Evolutionary conservation across 1,139 yeast genomes (phyloP), one percentile per base, ranked within the genome.

Genomic region (Debaryomyces udenii): DNA sequence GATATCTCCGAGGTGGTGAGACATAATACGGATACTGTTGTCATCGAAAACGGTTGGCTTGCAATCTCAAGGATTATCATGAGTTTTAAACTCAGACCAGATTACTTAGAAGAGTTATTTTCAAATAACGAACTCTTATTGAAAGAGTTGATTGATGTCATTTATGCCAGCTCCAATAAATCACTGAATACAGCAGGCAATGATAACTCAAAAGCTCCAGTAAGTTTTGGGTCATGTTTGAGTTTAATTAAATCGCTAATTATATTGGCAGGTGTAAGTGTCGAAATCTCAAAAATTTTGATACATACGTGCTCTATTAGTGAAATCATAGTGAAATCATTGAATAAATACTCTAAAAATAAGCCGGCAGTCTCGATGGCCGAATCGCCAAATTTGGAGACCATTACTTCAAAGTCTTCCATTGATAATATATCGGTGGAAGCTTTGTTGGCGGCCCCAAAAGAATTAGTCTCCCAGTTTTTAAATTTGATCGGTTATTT

Each of bases 391-490:
- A 35, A 27, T 13, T 38, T 39, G 3, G 43, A 43, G 11, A 40
- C 46, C 9, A 49, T 47, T 2, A 35, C 37, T 2, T 50, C 53
- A 3, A 41, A 36, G 6, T 35, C 45, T 13, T 31, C 45, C 20
- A 35, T 26, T 24, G 66, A 61, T 17, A 54, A 57, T 2, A 56
- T 78, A 0, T 68, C 84, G 2, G 74, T 84, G 31, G 95, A 87
- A 53, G 80, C 88, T 0, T 64, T 90, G 31, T 85, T 89, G 80
- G 81, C 84, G 40, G 80, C 83, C 3, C 91, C 94, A 1, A 83
- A 83, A 49, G 87, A 83, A 17, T 59, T 87, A 27, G 61, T 86
- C 24, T 53, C 78, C 1, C 73, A 80, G 17, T 70, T 85, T 18
- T 61, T 89, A 16, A 71, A 77, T 30, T 65, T 88, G 37, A 66